Evolutionary conservation across 495 filamentous ascomycete genomes (phyloP).

Genomic region (Cairneyella variabilis): DNA sequence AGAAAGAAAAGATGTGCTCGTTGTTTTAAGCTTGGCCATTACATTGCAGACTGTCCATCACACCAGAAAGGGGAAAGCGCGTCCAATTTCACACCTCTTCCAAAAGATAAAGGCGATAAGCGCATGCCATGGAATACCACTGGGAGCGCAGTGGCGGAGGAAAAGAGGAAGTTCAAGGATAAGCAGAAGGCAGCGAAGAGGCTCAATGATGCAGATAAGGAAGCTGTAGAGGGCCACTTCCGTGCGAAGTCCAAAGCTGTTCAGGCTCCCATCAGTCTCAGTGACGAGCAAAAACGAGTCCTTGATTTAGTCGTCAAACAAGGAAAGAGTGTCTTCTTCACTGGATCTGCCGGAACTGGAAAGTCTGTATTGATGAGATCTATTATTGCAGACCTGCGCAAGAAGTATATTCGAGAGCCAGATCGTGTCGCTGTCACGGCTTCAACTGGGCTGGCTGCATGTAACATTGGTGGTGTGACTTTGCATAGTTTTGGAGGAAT

Average conservation of each 20-base stretch:
- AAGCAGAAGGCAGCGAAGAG: slow-evolving; percentile 55
- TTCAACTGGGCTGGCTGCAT: slow-evolving; percentile 92
- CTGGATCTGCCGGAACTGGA: slow-evolving; percentile 93
- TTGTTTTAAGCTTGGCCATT: slow-evolving; percentile 13
- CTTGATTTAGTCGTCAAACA: slow-evolving; percentile 71
- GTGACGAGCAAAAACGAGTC: slow-evolving; percentile 82
- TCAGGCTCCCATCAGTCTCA: slow-evolving; percentile 61
- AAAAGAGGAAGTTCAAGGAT: slow-evolving; percentile 68
- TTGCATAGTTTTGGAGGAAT: slow-evolving; percentile 96
- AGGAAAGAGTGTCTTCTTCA: slow-evolving; percentile 92
- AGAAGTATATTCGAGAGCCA: slow-evolving; percentile 66
- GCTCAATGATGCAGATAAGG: slow-evolving; percentile 33
- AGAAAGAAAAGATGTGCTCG: slow-evolving; percentile 12
- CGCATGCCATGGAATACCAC: slow-evolving; percentile 71
- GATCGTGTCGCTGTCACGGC: slow-evolving; percentile 90
- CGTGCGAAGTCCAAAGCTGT: slow-evolving; percentile 26
- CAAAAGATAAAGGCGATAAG: slow-evolving; percentile 34
- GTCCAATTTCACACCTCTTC: slow-evolving; percentile 30
- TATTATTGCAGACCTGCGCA: slow-evolving; percentile 75
- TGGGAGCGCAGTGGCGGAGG: slow-evolving; percentile 75
- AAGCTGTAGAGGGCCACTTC: slow-evolving; percentile 28
- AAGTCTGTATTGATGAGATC: slow-evolving; percentile 94
- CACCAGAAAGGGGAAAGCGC: slow-evolving; percentile 3
- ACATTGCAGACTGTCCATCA: slow-evolving; percentile 7
- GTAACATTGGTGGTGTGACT: slow-evolving; percentile 94